Base-by-base conservation (phyloP, 2,329 filamentous ascomycete genomes). In the Cladosporium sp. region DNA sequence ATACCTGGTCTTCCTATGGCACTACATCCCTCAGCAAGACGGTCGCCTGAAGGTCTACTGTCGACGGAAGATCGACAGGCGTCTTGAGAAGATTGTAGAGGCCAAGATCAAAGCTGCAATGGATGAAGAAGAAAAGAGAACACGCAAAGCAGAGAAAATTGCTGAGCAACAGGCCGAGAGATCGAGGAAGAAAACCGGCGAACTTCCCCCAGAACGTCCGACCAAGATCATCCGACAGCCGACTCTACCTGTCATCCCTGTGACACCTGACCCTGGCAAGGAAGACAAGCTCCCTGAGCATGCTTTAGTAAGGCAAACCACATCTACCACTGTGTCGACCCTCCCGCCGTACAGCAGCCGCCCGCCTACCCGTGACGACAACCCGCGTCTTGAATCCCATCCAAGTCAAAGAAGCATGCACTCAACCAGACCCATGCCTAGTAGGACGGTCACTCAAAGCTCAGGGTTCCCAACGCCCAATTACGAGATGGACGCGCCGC, bases 1-100 rank as follows among this genome's bases (percentile, higher is more conserved):
- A 67, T 98, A 96, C 78, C 78, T 97, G 43, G 86, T 92, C 72
- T 99, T 97, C 77, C 84, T 99, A 6, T 97, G 91, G 86, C 91
- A 95, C 78, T 95, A 94, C 79, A 94, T 99, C 67, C 93, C 93
- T 1, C 85, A 86, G 39, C 83, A 87, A 13, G 93, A 97, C 73
- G 92, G 92, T 6, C 89, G 91, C 8, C 83, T 99, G 32, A 87
- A 88, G 5, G 88, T 89, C 28, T 99, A 96, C 80, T 98, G 95
- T 76, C 90, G 91, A 67, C 89, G 93, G 54, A 98, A 98, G 81
- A 89, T 97, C 76, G 96, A 96, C 79, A 89, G 87, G 72, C 85
- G 93, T 70, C 84, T 99, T 70, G 90, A 90, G 74, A 88, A 88
- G 70, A 95, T 98, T 70, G 93, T 98, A 4, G 88, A 88, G 63